phyloP scores from a whole-genome alignment of 2,329 filamentous ascomycete species.

The Pyrenophora teres region DNA sequence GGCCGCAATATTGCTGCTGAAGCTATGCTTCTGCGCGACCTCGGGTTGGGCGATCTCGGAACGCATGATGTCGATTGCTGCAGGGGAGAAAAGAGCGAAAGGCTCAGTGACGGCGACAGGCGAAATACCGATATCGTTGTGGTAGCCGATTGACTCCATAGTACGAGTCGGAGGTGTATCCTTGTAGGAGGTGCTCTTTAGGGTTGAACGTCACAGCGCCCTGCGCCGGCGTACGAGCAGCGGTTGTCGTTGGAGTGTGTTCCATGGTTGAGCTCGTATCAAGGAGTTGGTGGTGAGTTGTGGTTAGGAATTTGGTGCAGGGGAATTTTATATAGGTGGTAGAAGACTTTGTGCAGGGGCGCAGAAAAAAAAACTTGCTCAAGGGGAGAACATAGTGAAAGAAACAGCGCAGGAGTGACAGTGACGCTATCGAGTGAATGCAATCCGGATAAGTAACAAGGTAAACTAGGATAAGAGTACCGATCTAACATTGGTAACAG shows the following conservation, averaged over 20 bases:
- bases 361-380: too few relatives aligned
- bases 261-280: not conserved
- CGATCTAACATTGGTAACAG: too few relatives aligned
- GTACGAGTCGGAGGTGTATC: slow-evolving; percentile 58
- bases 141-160: slow-evolving; percentile 64
- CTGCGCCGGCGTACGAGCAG: not conserved
- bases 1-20: slow-evolving; percentile 63
- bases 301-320: too few relatives aligned
- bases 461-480: too few relatives aligned
- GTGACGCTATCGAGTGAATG: too few relatives aligned
- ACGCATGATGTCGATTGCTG: slow-evolving; percentile 66
- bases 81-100: slow-evolving; percentile 65
- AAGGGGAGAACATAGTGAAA: too few relatives aligned
- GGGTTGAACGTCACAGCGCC: slow-evolving; percentile 55
- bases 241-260: not conserved
- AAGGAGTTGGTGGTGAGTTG: too few relatives aligned
- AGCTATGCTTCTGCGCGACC: slow-evolving; percentile 62
- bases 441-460: too few relatives aligned
- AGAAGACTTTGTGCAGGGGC: too few relatives aligned
- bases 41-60: slow-evolving; percentile 63
- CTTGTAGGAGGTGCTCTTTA: slow-evolving; percentile 60
- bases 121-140: slow-evolving; percentile 62
- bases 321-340: too few relatives aligned
- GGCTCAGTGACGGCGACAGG: slow-evolving; percentile 67
- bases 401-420: too few relatives aligned